Evolutionary conservation across 2,329 filamentous ascomycete genomes (phyloP), one percentile per base, ranked within the genome.

Genomic region (Zymoseptoria crescenta): DNA sequence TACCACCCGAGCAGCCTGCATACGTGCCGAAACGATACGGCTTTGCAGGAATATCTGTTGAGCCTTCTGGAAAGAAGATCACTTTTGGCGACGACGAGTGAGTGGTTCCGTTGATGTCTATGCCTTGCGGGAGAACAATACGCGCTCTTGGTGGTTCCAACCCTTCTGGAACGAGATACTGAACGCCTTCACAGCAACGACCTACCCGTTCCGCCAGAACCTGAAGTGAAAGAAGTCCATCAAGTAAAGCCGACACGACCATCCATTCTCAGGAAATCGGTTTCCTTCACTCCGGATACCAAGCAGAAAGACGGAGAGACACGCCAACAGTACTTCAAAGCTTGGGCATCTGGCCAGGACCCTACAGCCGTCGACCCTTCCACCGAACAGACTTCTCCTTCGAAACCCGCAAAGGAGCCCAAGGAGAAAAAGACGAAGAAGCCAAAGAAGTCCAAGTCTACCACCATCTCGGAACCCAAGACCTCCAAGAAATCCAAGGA

Each of bases 271-370:
- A 65, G 69, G 21, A 87, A 87, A 69, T 84, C 82, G 3, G 85
- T 88, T 8, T 81, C 83, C 1, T 88, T 88, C 69, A 82, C 84
- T 1, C 77, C 81, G 7, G 84, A 86, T 55, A 85, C 83, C 2
- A 87, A 87, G 68, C 74, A 72, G 6, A 72, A 79, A 52, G 83
- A 87, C 70, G 82, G 80, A 20, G 77, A 80, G 60, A 82, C 77
- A 57, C 77, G 77, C 54, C 77, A 79, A 59, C 74, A 78, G 53
- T 71, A 81, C 45, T 82, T 81, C 72, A 78, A 79, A 62, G 73
- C 77, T 58, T 83, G 80, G 80, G 74, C 63, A 4, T 65, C 68
- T 41, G 61, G 56, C 10, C 53, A 61, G 54, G 45, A 57, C 7
- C 49, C 52, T 5, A 19, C 48, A 29, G 49, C 57, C 54, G 62